Conservation (phyloP, 495 filamentous ascomycete species). For the Staphylotrichum tortipilum region DNA sequence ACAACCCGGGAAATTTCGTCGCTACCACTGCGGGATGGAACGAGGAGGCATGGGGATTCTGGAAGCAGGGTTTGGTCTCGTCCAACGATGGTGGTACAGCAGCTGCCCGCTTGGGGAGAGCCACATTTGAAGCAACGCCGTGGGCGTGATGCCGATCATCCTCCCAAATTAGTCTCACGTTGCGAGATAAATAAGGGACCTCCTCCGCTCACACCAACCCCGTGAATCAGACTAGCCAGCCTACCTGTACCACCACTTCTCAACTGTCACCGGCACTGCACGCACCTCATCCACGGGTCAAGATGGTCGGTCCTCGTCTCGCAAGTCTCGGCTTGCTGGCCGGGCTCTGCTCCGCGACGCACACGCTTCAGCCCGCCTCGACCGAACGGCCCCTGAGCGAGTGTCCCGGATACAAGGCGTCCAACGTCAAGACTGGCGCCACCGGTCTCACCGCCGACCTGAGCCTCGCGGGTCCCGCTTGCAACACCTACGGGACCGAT, state of each 20-base stretch:
- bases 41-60: too few species aligned
- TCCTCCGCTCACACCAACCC: too few species aligned
- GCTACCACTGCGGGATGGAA: too few species aligned
- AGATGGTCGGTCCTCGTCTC: conserved; percentile 12
- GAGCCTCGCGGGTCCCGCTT: conserved; percentile 55
- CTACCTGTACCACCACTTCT: background rate
- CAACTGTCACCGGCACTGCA: background rate
- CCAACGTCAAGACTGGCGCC: conserved; percentile 47
- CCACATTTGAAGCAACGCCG: too few species aligned
- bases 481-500: conserved; percentile 65
- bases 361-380: conserved; percentile 8
- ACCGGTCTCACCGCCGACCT: conserved; percentile 56
- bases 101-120: too few species aligned
- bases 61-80: too few species aligned
- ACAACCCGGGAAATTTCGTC: too few species aligned
- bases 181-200: too few species aligned
- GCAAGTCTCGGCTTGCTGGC: conserved; percentile 14
- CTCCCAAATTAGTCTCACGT: too few species aligned
- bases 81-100: too few species aligned
- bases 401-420: conserved; percentile 68
- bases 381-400: conserved; percentile 22
- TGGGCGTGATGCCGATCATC: too few species aligned
- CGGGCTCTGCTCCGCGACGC: conserved; percentile 6
- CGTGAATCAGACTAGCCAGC: too few species aligned
- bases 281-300: background rate